Base-by-base conservation (phyloP, 2,329 filamentous ascomycete genomes). In the Aquanectria penicillioides region DNA sequence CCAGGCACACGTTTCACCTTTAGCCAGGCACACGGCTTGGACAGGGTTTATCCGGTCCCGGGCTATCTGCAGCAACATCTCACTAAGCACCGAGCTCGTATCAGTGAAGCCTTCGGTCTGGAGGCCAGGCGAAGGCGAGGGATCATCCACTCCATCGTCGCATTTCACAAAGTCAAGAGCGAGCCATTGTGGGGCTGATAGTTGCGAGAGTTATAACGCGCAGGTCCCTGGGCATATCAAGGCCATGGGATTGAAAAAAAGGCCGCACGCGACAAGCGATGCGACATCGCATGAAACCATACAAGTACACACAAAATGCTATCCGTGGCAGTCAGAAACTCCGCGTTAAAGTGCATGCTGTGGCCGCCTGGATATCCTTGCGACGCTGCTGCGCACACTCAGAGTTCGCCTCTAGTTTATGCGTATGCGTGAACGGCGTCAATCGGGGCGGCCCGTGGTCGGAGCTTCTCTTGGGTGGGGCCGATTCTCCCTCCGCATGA, bases 1-100 rank as follows among this genome's bases (percentile, higher is more conserved):
- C 59, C 36, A 54, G 46, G 61, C 52, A 41, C 56, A 41, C 57
- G 67, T 69, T 69, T 69, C 65, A 68, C 41, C 20, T 56, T 36
- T 28, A 40, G 41, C 65, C 33, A 46, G 50, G 57, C 12, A 55
- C 28, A n/a, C 34, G 15, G 46, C 37, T 55, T n/a, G 28, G 11
- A 36, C 56, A 54, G 31, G 41, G 34, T 33, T 44, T 20, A 33
- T 51, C 48, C 48, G 34, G 41, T 43, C 48, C 38, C 49, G 34
- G 17, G 36, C 22, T 47, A n/a, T 47, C 40, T 41, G 40, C 41
- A 43, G 29, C 22, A 13, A 53, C 11, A 15, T 34, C 31, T 22
- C 50, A 20, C 17, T 23, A 13, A 25, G 20, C 29, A 20, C 11
- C 25, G 36, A 15, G 31, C 31, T 54, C 56, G 25, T 55, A 50